phyloP scores from a whole-genome alignment of 192 early-diverging fungal species.

The Coemansia sp. region DNA sequence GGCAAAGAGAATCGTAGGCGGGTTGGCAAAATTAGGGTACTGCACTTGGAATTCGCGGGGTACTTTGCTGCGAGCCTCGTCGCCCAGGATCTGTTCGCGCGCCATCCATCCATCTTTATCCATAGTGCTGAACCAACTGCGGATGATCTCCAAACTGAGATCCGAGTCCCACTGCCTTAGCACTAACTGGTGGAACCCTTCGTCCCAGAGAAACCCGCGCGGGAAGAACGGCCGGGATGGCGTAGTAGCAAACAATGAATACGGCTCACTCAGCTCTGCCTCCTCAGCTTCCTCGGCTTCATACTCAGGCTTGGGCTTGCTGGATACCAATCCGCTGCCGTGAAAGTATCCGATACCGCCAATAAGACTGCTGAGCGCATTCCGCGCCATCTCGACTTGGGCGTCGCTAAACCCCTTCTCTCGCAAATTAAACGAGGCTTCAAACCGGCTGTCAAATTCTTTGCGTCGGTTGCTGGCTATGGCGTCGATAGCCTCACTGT shows the following conservation, averaged over 20 bases:
- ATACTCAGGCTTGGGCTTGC: slow-evolving; percentile 61
- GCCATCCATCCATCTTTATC: slow-evolving; percentile 90
- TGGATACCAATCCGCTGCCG: slow-evolving; percentile 36
- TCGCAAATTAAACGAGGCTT: slow-evolving; percentile 64
- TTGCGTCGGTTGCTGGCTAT: slow-evolving; percentile 21
- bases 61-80: slow-evolving; percentile 88
- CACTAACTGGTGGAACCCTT: slow-evolving; percentile 87
- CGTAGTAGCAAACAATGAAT: slow-evolving; percentile 74
- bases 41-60: slow-evolving; percentile 91
- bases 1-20: slow-evolving; percentile 79
- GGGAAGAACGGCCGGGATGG: slow-evolving; percentile 94
- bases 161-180: slow-evolving; percentile 87
- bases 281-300: slow-evolving; percentile 54
- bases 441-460: slow-evolving; percentile 74
- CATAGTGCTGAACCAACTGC: slow-evolving; percentile 76
- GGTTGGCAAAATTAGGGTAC: slow-evolving; percentile 90
- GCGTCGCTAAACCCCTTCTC: slow-evolving; percentile 61
- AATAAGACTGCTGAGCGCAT: slow-evolving; percentile 77
- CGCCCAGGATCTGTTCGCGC: slow-evolving; percentile 91
- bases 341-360: slow-evolving; percentile 82
- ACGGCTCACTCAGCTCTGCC: slow-evolving; percentile 64
- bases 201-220: slow-evolving; percentile 96
- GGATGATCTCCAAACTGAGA: slow-evolving; percentile 79
- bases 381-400: slow-evolving; percentile 72
- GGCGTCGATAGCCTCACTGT: slow-evolving; percentile 14